These are phyloP conservation scores for Crucibulum laeve DNA, from an alignment of 768 basidiomycete genomes.

Conservation along the genomic window DNA sequence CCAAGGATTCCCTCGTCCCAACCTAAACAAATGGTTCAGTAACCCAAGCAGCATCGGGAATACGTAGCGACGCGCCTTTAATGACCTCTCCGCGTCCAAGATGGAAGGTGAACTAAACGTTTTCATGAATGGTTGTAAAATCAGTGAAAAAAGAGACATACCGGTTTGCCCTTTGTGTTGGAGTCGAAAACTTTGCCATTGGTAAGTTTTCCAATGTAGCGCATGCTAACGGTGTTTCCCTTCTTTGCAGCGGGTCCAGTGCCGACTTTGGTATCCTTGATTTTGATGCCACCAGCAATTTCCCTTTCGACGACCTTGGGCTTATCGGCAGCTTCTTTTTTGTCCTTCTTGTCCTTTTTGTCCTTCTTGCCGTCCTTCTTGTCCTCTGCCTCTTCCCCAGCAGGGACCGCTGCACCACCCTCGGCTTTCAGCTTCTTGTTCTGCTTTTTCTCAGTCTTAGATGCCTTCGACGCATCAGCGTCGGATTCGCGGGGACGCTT, in stretches of 20 bases:
- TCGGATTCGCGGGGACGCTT: slow-evolving; percentile 70
- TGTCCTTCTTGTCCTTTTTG: slow-evolving; percentile 22
- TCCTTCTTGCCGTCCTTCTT: slow-evolving; percentile 29
- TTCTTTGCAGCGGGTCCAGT: slow-evolving; percentile 84
- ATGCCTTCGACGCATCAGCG: slow-evolving; percentile 22
- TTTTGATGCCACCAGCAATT: slow-evolving; percentile 69
- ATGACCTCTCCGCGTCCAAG: slow-evolving; percentile 91
- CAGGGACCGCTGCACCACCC: slow-evolving; percentile 28
- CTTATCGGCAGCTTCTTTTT: slow-evolving; percentile 29
- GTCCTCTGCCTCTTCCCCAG: slow-evolving; percentile 51
- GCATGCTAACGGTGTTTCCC: slow-evolving; percentile 78
- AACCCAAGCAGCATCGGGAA: background rate
- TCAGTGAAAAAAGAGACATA: slow-evolving; percentile 30
- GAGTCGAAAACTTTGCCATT: slow-evolving; percentile 76
- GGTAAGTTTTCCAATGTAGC: slow-evolving; percentile 88
- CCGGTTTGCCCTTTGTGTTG: slow-evolving; percentile 83
- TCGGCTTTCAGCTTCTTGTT: slow-evolving; percentile 74
- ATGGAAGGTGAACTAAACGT: slow-evolving; percentile 62
- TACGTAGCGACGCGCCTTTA: slow-evolving; percentile 49
- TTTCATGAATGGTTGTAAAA: background rate
- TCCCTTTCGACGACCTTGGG: slow-evolving; percentile 31
- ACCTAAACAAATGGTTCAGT: slow-evolving; percentile 33
- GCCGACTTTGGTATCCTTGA: slow-evolving; percentile 75
- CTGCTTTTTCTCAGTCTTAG: slow-evolving; percentile 58
- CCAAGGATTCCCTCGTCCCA: slow-evolving; percentile 93